phyloP scores from a whole-genome alignment of 1,139 yeast species.

The Candida tunisiensis region DNA sequence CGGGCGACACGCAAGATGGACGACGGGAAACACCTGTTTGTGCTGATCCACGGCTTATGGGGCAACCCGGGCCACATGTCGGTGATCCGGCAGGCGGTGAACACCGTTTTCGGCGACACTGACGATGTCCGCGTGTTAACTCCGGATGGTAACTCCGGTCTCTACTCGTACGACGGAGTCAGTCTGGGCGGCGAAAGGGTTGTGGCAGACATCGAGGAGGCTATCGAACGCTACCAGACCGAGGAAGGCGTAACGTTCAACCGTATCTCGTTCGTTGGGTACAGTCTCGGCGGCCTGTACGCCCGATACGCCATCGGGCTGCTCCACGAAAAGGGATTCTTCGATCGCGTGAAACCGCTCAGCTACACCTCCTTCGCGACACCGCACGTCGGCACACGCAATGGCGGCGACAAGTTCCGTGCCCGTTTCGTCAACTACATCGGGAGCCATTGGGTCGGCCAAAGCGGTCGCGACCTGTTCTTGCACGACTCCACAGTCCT shows the following conservation, averaged over 20 bases:
- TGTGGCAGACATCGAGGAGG: constrained; percentile 29
- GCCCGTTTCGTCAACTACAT: constrained; percentile 34
- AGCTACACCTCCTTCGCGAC: constrained; percentile 67
- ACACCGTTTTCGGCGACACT: constrained; percentile 19
- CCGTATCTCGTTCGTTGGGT: constrained; percentile 32
- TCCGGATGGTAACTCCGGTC: constrained; percentile 54
- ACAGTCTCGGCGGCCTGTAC: constrained; percentile 37
- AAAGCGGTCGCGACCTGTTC: constrained; percentile 62
- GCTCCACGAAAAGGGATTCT: constrained; percentile 34
- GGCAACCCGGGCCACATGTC: constrained; percentile 67
- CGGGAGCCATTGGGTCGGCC: constrained; percentile 53
- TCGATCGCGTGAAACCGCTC: constrained; percentile 44
- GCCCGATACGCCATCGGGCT: constrained; percentile 58
- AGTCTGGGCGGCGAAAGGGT: constrained; percentile 54
- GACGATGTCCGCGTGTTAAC: constrained; percentile 35
- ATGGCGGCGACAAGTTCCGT: constrained; percentile 22
- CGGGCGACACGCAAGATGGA: no score
- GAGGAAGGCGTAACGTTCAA: constrained; percentile 8
- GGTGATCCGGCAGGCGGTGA: constrained; percentile 37
- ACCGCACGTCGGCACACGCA: constrained; percentile 53
- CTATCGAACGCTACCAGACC: constrained; percentile 3
- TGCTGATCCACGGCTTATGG: constrained; percentile 75
- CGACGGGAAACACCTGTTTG: constrained; percentile 37
- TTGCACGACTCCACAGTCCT: constrained; percentile 29
- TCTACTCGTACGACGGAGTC: constrained; percentile 80